Evolutionary conservation across 495 filamentous ascomycete species (phyloP), one percentile per base, ranked within the genome.

Genomic region (Pyronema omphalodes): DNA sequence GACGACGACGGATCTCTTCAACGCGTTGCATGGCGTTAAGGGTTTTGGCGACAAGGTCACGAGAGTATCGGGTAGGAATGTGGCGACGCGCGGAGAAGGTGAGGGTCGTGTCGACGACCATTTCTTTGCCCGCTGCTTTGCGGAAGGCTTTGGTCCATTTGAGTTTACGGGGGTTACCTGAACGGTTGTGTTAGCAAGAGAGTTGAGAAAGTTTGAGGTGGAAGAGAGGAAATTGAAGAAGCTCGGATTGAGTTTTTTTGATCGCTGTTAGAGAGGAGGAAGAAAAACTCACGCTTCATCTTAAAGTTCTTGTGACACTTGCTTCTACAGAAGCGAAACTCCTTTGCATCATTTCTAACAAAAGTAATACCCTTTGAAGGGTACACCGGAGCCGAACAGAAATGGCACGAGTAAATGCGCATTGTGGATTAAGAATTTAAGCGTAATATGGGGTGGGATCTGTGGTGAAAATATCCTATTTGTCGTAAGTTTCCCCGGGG

Each of bases 281-380:
- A 33, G 29, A 37, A 33, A 11, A n/a, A 71, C 68, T 53, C 82
- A 59, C 91, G 80, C 80, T 95, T 94, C 86, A 93, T 94, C 73
- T 94, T 94, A 79, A 95, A 94, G 74, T 93, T 93, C 73, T 88
- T 86, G 71, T 93, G 86, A 74, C 88, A 94, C 75, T 94, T 95
- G 56, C 74, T 80, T 43, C 86, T 75, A 74, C 86, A 93, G 76
- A 77, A 77, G 52, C 74, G 69, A 69, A 85, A 85, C 51, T 72
- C 70, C 62, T 74, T 74, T 59, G 83, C 84, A 68, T 93, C 86
- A 66, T 88, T 88, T 61, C 66, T 57, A 23, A 63, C 79, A 65
- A 86, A 86, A 57, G 82, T 86, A 62, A 95, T 95, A 58, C 89
- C 84, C 67, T 91, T 89, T 65, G 77, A 77, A 39, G 88, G 88